These are phyloP conservation scores for Macrocystidia cucumis DNA, from an alignment of 1,284 basidiomycete genomes.

Conservation along the genomic window DNA sequence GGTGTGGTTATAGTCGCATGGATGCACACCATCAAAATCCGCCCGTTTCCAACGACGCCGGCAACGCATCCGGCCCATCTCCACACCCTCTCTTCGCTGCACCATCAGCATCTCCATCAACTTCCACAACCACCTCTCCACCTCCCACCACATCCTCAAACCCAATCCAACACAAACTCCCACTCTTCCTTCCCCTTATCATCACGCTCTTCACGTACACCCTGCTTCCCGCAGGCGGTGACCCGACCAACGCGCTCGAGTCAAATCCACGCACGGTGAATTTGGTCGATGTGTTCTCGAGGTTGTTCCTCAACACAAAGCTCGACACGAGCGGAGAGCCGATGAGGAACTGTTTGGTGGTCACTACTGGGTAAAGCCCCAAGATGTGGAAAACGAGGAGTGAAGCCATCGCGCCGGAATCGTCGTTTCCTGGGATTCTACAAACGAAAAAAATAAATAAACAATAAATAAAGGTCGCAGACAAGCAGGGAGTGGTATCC, in stretches of 20 bases:
- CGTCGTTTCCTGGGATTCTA: conserved; percentile 46
- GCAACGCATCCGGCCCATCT: conserved; percentile 18
- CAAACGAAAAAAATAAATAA: too few species aligned
- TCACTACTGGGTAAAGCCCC: conserved; percentile 45
- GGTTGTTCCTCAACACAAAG: conserved; percentile 30
- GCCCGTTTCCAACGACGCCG: conserved; percentile 32
- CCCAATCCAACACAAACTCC: conserved; percentile 33
- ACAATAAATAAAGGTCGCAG: too few species aligned
- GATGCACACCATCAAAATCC: too few species aligned
- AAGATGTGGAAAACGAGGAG: conserved; percentile 44
- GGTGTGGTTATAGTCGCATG: too few species aligned
- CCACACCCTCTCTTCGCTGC: conserved; percentile 32
- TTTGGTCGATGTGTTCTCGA: conserved; percentile 28
- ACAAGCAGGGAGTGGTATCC: neutral
- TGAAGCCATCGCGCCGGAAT: conserved; percentile 46
- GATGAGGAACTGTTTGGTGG: conserved; percentile 36
- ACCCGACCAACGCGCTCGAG: conserved; percentile 19
- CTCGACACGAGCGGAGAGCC: conserved; percentile 39
- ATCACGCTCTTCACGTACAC: conserved; percentile 35
- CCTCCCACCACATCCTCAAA: conserved; percentile 34
- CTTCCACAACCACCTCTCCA: conserved; percentile 32
- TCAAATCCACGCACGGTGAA: conserved; percentile 35
- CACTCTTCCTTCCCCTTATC: conserved; percentile 27
- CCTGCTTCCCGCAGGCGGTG: conserved; percentile 27
- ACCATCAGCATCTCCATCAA: conserved; percentile 26